Conservation (phyloP, 1,284 basidiomycete species). For the Tilletia caries region DNA sequence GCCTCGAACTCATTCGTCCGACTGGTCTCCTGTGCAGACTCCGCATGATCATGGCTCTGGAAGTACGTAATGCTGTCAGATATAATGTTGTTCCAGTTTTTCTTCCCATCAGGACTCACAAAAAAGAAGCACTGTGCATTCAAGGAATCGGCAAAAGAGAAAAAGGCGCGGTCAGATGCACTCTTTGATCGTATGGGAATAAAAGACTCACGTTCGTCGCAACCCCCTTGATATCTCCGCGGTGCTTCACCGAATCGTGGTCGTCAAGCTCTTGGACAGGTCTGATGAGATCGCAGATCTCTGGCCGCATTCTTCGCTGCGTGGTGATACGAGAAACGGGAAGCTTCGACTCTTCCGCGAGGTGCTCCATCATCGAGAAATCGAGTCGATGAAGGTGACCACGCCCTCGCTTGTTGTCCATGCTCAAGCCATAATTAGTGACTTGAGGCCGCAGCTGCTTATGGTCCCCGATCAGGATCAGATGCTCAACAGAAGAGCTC, state of each 20-base stretch:
- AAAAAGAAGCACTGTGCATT: neutral
- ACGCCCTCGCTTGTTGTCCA: slow-evolving; percentile 61
- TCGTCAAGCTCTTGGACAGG: slow-evolving; percentile 65
- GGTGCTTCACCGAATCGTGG: slow-evolving; percentile 59
- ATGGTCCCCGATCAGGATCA: slow-evolving; percentile 27
- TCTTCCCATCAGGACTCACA: neutral
- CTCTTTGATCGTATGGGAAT: no score
- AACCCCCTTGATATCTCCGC: slow-evolving; percentile 63
- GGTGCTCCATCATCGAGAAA: slow-evolving; percentile 65
- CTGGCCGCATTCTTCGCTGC: slow-evolving; percentile 59
- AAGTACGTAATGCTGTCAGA: no score
- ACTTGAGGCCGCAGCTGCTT: slow-evolving; percentile 23
- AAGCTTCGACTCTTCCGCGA: slow-evolving; percentile 58
- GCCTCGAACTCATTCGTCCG: slow-evolving; percentile 57
- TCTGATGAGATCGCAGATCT: slow-evolving; percentile 60
- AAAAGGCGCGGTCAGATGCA: neutral
- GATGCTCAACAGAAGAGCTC: slow-evolving; percentile 16
- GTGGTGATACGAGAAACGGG: slow-evolving; percentile 60
- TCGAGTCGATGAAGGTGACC: slow-evolving; percentile 62
- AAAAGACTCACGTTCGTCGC: slow-evolving; percentile 62
- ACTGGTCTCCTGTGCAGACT: slow-evolving; percentile 1
- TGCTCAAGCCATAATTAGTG: slow-evolving; percentile 14
- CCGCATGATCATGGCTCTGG: neutral
- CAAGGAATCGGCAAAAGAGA: neutral
- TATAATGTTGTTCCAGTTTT: neutral